Evolutionary conservation across 192 early-diverging fungal species (phyloP).

Genomic region (Backusella morwellensis): DNA sequence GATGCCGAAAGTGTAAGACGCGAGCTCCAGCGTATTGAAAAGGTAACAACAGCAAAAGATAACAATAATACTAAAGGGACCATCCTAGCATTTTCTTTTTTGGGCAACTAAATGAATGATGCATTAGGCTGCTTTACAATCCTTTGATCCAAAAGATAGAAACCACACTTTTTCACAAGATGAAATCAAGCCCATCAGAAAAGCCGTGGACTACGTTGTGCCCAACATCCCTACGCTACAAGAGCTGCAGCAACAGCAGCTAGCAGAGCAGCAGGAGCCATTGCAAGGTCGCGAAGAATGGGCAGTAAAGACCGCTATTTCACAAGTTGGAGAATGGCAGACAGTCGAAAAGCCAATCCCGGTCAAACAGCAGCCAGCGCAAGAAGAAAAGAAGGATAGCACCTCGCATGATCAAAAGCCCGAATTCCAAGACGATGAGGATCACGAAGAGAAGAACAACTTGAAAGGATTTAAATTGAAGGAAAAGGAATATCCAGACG

Average conservation of each 20-base stretch:
- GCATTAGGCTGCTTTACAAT: conserved; percentile 3
- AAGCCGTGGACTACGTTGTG: neutral
- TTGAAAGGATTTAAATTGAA: conserved; percentile 48
- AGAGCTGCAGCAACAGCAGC: neutral
- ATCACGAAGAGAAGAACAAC: conserved; percentile 42
- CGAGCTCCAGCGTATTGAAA: conserved; percentile 70
- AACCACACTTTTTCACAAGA: neutral
- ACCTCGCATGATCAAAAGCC: neutral
- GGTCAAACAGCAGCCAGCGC: neutral
- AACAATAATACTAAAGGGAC: conserved; percentile 20
- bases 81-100: neutral
- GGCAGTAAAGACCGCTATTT: conserved; percentile 1
- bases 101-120: neutral
- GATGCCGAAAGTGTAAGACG: conserved; percentile 55
- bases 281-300: conserved; percentile 12
- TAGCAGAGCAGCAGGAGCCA: neutral
- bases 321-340: conserved; percentile 16
- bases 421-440: conserved; percentile 46
- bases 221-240: conserved; percentile 3
- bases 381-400: neutral
- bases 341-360: conserved; percentile 8
- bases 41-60: conserved; percentile 21
- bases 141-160: neutral
- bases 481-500: conserved; percentile 46
- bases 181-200: neutral